Evolutionary conservation across 495 filamentous ascomycete species (phyloP), one percentile per base, ranked within the genome.

Genomic region (Neurospora cerealis): DNA sequence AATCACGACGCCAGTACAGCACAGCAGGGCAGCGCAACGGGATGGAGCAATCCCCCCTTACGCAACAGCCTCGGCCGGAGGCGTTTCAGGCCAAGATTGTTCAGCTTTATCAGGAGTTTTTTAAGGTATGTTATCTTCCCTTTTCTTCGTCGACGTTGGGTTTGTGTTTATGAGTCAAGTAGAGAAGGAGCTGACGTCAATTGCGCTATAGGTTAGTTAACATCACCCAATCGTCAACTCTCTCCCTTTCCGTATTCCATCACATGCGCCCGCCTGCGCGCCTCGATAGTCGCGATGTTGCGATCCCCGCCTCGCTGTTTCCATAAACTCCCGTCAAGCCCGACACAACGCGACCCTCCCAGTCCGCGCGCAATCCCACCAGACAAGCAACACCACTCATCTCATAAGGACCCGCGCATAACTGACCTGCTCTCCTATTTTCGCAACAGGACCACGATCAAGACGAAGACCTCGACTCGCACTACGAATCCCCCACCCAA

Each of bases 1-100:
- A 19, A 34, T 34, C 4, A 28, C 54, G 7, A 66, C 28, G 24
- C 32, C 54, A 32, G 54, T 13, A 34, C 54, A 34, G 0, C 44
- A n/a, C n/a, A n/a, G n/a, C n/a, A n/a, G 8, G 13, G 54, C 15
- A 34, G 11, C 11, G 24, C 1, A 66, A 3, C 24, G 15, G 54
- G 54, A 97, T 97, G 94, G 93, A 96, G 83, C 87, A 90, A 70
- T 98, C 95, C 79, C 96, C 96, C 73, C 89, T 99, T 79, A 97
- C 94, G 32, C 94, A 95, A 83, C 95, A 97, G 86, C 89, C 88
- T 83, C 89, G 96, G 79, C 96, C 96, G 73, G 93, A 94, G 79
- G 87, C 89, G 60, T 98, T 99, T 80, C 90, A 96, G 82, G 96
- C 92, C 37, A 98, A 98, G 85, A 91, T 99, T 73, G 93, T 96